Conservation (phyloP, 768 basidiomycete species). For the Mycena albidolilacea region DNA sequence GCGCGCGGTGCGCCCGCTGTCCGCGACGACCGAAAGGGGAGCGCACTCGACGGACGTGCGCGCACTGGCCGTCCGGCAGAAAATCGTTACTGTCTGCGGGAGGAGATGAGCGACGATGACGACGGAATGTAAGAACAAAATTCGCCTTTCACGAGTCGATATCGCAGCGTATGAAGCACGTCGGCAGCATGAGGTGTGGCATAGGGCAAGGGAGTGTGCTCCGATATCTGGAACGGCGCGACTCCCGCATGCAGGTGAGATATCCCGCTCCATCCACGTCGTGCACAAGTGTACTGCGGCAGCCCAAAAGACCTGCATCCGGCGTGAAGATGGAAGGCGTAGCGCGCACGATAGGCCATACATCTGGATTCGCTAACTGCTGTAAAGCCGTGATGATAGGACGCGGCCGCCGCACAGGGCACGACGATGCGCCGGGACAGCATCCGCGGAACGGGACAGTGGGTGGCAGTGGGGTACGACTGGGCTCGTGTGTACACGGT, state of each 20-base stretch:
- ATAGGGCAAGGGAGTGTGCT: too few relatives aligned
- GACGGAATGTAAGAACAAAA: neutral
- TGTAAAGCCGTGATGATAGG: too few relatives aligned
- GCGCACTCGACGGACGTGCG: too few relatives aligned
- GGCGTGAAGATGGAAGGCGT: neutral
- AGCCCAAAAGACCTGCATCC: neutral
- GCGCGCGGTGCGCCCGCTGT: too few relatives aligned
- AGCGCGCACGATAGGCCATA: neutral
- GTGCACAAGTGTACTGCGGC: neutral
- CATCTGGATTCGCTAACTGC: neutral
- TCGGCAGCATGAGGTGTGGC: too few relatives aligned
- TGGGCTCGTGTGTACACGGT: too few relatives aligned
- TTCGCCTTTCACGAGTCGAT: slow-evolving; percentile 3
- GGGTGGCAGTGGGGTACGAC: neutral
- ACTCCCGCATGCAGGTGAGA: neutral
- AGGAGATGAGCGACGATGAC: neutral
- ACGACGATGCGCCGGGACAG: neutral
- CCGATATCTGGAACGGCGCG: neutral
- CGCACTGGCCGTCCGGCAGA: neutral
- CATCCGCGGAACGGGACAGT: neutral
- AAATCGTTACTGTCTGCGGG: neutral
- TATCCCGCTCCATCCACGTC: too few relatives aligned
- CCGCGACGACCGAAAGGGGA: too few relatives aligned
- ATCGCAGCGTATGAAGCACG: neutral
- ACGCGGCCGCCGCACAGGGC: too few relatives aligned